These are phyloP conservation scores for Argentina anserina DNA, from an alignment of 306 rosid species.

Conservation along the genomic window DNA sequence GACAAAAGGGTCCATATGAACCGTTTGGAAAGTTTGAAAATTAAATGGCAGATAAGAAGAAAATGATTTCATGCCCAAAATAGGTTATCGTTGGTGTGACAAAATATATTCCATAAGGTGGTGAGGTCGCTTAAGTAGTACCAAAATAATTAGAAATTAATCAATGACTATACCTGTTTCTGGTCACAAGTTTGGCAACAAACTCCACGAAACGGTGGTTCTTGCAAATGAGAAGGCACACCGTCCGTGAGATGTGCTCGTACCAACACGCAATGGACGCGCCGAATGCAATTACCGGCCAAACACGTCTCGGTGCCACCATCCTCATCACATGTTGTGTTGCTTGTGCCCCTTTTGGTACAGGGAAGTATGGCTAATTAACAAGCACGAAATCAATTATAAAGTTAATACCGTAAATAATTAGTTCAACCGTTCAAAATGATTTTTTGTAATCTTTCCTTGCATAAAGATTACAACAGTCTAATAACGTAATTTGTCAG, in stretches of 20 bases:
- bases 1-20: conserved; percentile 1
- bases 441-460: no score
- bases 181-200: conserved; percentile 65
- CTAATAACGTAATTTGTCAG: background rate
- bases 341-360: conserved; percentile 66
- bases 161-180: conserved; percentile 61
- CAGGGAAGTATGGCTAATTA: conserved; percentile 56
- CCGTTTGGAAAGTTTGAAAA: background rate
- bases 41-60: conserved; percentile 7
- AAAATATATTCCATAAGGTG: background rate
- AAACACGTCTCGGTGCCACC: conserved; percentile 85
- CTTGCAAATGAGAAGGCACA: conserved; percentile 83
- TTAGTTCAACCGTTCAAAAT: background rate
- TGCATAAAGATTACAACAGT: background rate
- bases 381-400: background rate
- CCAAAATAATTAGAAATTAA: background rate
- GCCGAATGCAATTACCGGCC: conserved; percentile 75
- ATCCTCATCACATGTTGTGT: conserved; percentile 78
- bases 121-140: background rate
- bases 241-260: conserved; percentile 76
- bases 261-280: conserved; percentile 91
- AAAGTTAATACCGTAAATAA: background rate
- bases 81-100: background rate
- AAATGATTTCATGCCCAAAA: background rate
- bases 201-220: conserved; percentile 84